Percentiles rank a stretch among this genome's conserved stretches.
Evolutionary conservation across 495 filamentous ascomycete genomes (phyloP).

Genomic region (Trichocladium antarcticum): DNA sequence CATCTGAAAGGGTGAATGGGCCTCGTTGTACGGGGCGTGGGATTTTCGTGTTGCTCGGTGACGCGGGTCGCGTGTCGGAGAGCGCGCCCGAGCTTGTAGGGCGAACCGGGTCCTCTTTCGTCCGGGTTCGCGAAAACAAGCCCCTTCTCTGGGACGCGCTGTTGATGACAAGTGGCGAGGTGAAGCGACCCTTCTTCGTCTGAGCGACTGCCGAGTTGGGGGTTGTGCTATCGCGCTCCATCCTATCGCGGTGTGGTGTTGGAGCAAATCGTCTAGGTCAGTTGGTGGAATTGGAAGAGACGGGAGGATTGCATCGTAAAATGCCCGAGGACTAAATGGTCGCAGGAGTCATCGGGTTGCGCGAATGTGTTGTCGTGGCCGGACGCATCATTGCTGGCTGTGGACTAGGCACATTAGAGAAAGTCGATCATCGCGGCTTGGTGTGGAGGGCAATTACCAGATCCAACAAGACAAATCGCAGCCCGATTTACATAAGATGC

Average conservation of each 20-base stretch:
- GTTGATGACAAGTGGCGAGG: slow-evolving; percentile 18
- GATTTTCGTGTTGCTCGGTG: slow-evolving; percentile 30
- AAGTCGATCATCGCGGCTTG: not conserved
- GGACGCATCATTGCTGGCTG: not conserved
- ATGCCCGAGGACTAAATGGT: not conserved
- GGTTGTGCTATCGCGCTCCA: slow-evolving; percentile 20
- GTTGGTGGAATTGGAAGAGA: not conserved
- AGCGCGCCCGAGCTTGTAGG: slow-evolving; percentile 6
- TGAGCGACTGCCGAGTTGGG: slow-evolving; percentile 1
- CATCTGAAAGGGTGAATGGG: slow-evolving; percentile 30
- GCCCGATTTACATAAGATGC: not conserved
- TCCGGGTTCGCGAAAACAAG: slow-evolving; percentile 15
- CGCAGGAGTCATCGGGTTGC: not conserved
- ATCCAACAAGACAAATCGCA: no score
- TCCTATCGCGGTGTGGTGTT: not conserved
- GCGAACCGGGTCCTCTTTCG: slow-evolving; percentile 11
- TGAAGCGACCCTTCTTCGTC: slow-evolving; percentile 14
- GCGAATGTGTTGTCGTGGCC: slow-evolving; percentile 3
- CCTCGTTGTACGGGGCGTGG: slow-evolving; percentile 26
- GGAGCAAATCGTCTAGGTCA: not conserved
- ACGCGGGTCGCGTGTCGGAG: slow-evolving; percentile 17
- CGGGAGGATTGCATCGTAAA: not conserved
- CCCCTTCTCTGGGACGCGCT: slow-evolving; percentile 17
- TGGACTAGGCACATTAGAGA: not conserved
- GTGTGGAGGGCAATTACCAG: no score